Percentiles rank a stretch among this genome's conserved stretches.
phyloP scores from a whole-genome alignment of 306 rosid species.

The Pterocarpus santalinus region DNA sequence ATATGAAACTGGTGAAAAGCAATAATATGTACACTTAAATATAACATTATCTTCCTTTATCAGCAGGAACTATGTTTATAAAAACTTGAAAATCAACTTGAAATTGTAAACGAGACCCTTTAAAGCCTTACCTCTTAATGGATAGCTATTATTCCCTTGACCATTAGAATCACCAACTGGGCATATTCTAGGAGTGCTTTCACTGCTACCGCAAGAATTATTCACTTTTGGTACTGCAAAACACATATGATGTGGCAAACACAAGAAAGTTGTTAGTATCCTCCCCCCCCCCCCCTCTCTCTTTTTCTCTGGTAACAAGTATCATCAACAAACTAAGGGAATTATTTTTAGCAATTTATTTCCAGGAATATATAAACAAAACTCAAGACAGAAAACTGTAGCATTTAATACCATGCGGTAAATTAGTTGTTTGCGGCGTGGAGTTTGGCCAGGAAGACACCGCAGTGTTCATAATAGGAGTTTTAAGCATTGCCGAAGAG shows the following conservation, averaged over 20 bases:
- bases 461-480: constrained; percentile 56
- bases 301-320: constrained; percentile 6
- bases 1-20: not conserved
- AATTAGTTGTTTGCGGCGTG: constrained; percentile 57
- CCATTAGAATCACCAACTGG: constrained; percentile 57
- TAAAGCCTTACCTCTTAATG: constrained; percentile 64
- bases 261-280: constrained; percentile 11
- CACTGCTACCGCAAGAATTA: constrained; percentile 68
- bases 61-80: not conserved
- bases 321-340: not conserved
- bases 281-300: too few species aligned
- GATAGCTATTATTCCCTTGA: constrained; percentile 57
- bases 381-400: constrained; percentile 30
- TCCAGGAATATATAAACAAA: not conserved
- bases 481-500: constrained; percentile 57
- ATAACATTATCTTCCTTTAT: not conserved
- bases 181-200: constrained; percentile 63
- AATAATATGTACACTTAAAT: constrained; percentile 1
- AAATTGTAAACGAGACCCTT: constrained; percentile 11
- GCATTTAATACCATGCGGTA: constrained; percentile 59
- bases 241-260: constrained; percentile 24
- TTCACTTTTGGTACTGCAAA: constrained; percentile 57
- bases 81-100: not conserved
- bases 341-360: constrained; percentile 4
- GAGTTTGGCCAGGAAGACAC: constrained; percentile 60